Evolutionary conservation across 2,329 filamentous ascomycete genomes (phyloP).

Genomic region (Epichloe festucae): DNA sequence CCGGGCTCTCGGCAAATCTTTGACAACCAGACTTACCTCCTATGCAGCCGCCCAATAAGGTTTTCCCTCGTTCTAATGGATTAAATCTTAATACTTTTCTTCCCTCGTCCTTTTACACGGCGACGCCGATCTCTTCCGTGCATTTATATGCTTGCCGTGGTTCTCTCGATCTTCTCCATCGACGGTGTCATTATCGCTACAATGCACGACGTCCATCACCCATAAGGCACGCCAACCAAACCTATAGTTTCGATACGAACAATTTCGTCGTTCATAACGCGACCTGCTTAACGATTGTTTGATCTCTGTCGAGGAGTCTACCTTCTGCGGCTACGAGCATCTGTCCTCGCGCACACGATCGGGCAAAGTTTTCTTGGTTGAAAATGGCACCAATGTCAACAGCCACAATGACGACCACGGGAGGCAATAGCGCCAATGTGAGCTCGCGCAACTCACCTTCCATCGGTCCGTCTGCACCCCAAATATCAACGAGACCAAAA

Average conservation of each 20-base stretch:
- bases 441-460: constrained; percentile 41
- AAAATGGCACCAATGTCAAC: constrained; percentile 29
- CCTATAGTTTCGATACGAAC: background rate
- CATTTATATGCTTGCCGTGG: background rate
- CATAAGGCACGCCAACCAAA: constrained; percentile 6
- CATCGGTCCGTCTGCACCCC: constrained; percentile 21
- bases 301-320: background rate
- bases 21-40: background rate
- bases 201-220: constrained; percentile 11
- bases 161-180: constrained; percentile 1
- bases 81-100: background rate
- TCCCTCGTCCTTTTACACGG: background rate
- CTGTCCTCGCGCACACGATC: background rate
- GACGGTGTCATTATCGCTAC: constrained; percentile 7
- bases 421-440: constrained; percentile 30
- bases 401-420: constrained; percentile 22
- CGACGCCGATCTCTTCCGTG: background rate
- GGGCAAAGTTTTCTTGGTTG: constrained; percentile 7
- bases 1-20: background rate
- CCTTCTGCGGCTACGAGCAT: background rate
- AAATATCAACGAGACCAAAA: constrained; percentile 33
- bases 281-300: background rate
- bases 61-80: background rate
- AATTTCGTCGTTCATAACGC: constrained; percentile 1
- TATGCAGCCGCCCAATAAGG: background rate